phyloP scores from a whole-genome alignment of 352 stramenopile species.

The Phytophthora chlamydospora region DNA sequence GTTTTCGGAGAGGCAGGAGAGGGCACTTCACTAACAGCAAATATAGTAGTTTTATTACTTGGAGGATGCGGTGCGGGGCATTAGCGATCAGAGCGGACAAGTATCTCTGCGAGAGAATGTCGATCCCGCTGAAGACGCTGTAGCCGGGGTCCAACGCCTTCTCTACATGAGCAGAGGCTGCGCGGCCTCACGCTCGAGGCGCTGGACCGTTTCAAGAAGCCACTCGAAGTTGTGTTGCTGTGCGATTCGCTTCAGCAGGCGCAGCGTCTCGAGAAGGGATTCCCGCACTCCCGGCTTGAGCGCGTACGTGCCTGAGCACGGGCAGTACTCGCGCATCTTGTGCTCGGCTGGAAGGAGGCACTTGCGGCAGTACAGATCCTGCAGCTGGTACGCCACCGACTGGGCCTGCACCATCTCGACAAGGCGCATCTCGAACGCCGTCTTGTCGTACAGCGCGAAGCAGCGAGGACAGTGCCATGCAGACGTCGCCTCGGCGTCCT shows the following conservation, averaged over 20 bases:
- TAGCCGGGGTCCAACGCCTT: no score
- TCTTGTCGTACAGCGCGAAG: slow-evolving; percentile 90
- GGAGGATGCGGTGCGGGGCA: no score
- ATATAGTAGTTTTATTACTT: no score
- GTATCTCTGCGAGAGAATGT: no score
- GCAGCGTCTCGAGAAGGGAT: slow-evolving; percentile 62
- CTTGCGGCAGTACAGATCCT: slow-evolving; percentile 88
- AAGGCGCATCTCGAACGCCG: slow-evolving; percentile 90
- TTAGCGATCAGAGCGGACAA: no score
- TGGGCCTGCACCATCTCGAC: slow-evolving; percentile 90
- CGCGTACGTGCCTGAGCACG: slow-evolving; percentile 75
- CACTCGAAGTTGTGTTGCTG: slow-evolving; percentile 74
- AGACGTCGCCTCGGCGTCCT: slow-evolving; percentile 20
- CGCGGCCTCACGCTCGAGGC: slow-evolving; percentile 45
- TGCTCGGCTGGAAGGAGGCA: slow-evolving; percentile 76
- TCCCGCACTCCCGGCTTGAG: slow-evolving; percentile 40
- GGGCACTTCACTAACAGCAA: no score
- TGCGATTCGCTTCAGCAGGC: slow-evolving; percentile 65
- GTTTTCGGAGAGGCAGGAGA: no score
- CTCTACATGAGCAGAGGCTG: slow-evolving; percentile 29
- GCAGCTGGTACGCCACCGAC: slow-evolving; percentile 93
- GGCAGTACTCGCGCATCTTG: slow-evolving; percentile 82
- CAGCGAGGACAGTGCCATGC: slow-evolving; percentile 94
- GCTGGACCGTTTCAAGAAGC: slow-evolving; percentile 73
- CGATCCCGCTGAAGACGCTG: no score